Percentiles rank a stretch among this genome's conserved stretches.
phyloP scores from a whole-genome alignment of 75 land plant species.

The Pseudotsuga menziesii region DNA sequence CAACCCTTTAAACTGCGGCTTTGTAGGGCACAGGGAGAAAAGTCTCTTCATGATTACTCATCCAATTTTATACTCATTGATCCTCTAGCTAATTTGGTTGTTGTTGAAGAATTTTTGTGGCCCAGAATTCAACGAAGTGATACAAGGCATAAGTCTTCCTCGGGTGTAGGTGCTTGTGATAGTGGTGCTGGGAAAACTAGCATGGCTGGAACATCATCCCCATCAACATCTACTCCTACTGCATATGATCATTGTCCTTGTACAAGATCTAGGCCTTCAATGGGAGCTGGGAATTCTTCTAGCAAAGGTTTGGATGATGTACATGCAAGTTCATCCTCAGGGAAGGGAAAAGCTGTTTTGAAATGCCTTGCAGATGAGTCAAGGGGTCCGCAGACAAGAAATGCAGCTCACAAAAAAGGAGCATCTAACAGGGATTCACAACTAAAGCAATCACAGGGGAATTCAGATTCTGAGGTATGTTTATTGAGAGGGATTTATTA shows the following conservation, averaged over 20 bases:
- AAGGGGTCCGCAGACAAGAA: constrained; percentile 91
- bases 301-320: constrained; percentile 31
- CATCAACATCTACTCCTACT: constrained; percentile 40
- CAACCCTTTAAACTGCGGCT: constrained; percentile 58
- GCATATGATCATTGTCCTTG: constrained; percentile 63
- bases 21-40: constrained; percentile 45
- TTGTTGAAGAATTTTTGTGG: constrained; percentile 60
- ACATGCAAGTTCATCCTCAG: constrained; percentile 52
- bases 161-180: too few relatives aligned
- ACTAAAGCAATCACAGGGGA: constrained; percentile 44
- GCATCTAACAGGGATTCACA: constrained; percentile 59
- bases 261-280: constrained; percentile 74
- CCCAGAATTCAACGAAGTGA: constrained; percentile 29
- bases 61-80: constrained; percentile 33
- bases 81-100: constrained; percentile 39
- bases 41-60: constrained; percentile 28
- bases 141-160: neutral
- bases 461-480: constrained; percentile 61
- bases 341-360: constrained; percentile 79
- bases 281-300: constrained; percentile 42
- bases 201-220: constrained; percentile 22
- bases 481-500: too few relatives aligned
- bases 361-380: constrained; percentile 49
- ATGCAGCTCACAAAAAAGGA: constrained; percentile 81
- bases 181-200: constrained; percentile 22